These are phyloP conservation scores for Russula foetens DNA, from an alignment of 768 basidiomycete genomes.

Conservation along the genomic window DNA sequence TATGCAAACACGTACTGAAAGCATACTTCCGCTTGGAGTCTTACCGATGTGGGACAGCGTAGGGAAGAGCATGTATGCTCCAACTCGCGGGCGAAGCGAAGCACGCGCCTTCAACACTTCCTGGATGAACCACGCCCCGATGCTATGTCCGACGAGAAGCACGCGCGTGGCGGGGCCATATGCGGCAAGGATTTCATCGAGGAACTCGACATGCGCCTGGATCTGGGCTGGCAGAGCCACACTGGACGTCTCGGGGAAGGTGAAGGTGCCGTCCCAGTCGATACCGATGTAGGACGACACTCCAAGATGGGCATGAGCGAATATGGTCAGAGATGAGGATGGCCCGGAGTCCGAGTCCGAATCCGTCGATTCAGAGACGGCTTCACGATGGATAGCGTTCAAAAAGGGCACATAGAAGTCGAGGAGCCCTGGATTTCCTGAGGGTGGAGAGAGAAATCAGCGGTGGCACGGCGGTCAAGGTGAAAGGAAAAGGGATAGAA, in stretches of 20 bases:
- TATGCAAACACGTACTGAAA: slow-evolving; percentile 36
- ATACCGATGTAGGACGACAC: slow-evolving; percentile 34
- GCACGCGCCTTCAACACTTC: slow-evolving; percentile 52
- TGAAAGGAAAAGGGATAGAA: slow-evolving; percentile 19
- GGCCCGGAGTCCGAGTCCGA: too few species aligned
- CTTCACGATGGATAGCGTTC: slow-evolving; percentile 35
- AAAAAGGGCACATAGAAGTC: slow-evolving; percentile 66
- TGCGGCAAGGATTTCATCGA: slow-evolving; percentile 63
- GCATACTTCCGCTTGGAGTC: slow-evolving; percentile 53
- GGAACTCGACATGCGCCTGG: slow-evolving; percentile 21
- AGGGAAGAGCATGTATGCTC: slow-evolving; percentile 60
- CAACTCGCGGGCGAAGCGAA: slow-evolving; percentile 33
- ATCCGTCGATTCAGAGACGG: slow-evolving; percentile 6
- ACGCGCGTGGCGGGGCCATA: slow-evolving; percentile 29
- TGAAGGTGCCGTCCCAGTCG: slow-evolving; percentile 56
- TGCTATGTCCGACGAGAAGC: slow-evolving; percentile 55
- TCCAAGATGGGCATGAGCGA: slow-evolving; percentile 35
- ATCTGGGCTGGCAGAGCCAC: slow-evolving; percentile 12
- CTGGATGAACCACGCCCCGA: slow-evolving; percentile 58
- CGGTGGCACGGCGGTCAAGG: background rate
- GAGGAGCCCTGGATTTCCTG: slow-evolving; percentile 51
- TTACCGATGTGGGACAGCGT: slow-evolving; percentile 53
- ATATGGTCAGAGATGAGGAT: slow-evolving; percentile 37
- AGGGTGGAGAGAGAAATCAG: slow-evolving; percentile 9
- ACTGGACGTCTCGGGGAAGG: background rate